Evolutionary conservation across 805 yeast species (phyloP), one percentile per base, ranked within the genome.

Genomic region (Candida ficus): DNA sequence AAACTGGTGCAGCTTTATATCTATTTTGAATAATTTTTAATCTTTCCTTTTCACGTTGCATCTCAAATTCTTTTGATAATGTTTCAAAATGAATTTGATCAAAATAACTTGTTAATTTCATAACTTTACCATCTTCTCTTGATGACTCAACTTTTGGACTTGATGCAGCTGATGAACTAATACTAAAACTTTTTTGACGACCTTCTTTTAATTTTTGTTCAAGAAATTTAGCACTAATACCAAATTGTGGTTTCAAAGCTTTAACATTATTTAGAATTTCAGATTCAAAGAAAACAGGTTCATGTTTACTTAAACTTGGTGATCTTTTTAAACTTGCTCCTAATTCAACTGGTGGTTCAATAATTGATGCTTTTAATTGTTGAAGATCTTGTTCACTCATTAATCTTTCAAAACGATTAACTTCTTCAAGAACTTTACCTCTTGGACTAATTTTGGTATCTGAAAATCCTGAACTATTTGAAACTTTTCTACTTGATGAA

Each of bases 1-100:
- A 77, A 37, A 87, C 75, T 7, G 93, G 89, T 12, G 70, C 66
- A 0, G 91, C 87, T 45, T 80, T 70, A 56, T 78, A 77, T 50
- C 81, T 74, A 49, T 78, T 71, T 47, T 64, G 69, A 33, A 76
- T 70, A 32, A 86, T 56, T 45, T 82, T 79, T 42, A 73, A 66
- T 44, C 88, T 73, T 56, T 91, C 96, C 33, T 70, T 64, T 48
- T 87, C 95, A 54, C 98, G 76, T 54, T 90, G 95, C 48, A 78
- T 71, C 55, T 86, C 95, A 57, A 91, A 90, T 57, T 93, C 97
- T 50, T 72, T 71, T 0, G 96, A 85, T 10, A 86, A 65, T 41
- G 83, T 84, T 50, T 83, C 93, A 47, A 86, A 78, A 52, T 86
- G 91, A 62, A 83, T 76, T 42, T 79, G 78, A 57, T 84, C 83